These are phyloP conservation scores for Sechiopsis laciniata DNA, from an alignment of 306 rosid species.

Conservation along the genomic window DNA sequence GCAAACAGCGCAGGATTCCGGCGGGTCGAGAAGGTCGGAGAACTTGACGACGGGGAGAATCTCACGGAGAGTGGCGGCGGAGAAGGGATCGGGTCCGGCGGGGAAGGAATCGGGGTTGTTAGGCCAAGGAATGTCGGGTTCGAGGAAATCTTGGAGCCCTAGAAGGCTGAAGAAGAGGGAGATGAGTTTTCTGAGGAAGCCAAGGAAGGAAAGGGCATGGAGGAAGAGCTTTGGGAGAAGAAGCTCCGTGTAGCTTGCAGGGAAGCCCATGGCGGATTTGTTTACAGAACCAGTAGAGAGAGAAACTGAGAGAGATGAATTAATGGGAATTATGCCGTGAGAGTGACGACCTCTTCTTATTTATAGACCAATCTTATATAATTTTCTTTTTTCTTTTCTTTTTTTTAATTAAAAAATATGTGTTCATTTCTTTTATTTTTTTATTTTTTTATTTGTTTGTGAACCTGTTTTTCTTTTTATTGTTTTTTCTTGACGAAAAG, in stretches of 20 bases:
- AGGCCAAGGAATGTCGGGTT: conserved; percentile 49
- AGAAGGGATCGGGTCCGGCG: conserved; percentile 38
- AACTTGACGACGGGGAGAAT: conserved; percentile 55
- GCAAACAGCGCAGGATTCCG: conserved; percentile 73
- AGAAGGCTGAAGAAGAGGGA: conserved; percentile 32
- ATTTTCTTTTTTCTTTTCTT: not conserved
- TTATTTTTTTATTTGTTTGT: too few relatives aligned
- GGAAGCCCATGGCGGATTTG: conserved; percentile 52
- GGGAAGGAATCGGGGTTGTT: not conserved
- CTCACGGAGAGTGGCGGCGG: conserved; percentile 50
- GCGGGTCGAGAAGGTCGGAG: conserved; percentile 52
- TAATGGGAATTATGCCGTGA: conserved; percentile 15
- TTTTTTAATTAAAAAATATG: too few relatives aligned
- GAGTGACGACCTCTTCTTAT: conserved; percentile 14
- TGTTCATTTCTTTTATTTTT: not conserved
- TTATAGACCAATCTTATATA: conserved; percentile 5
- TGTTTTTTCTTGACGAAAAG: too few relatives aligned
- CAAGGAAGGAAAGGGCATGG: conserved; percentile 44
- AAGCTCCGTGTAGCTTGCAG: conserved; percentile 59
- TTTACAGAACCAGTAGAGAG: not conserved
- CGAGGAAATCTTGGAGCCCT: conserved; percentile 58
- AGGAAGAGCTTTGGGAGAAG: conserved; percentile 56
- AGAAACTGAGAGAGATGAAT: not conserved
- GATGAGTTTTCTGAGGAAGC: conserved; percentile 48
- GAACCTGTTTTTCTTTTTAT: too few relatives aligned